A percentile compares a stretch with the other conserved stretches of the same genome.
Evolutionary conservation across 1,284 basidiomycete genomes (phyloP).

Genomic region (Ustilago trichophora): DNA sequence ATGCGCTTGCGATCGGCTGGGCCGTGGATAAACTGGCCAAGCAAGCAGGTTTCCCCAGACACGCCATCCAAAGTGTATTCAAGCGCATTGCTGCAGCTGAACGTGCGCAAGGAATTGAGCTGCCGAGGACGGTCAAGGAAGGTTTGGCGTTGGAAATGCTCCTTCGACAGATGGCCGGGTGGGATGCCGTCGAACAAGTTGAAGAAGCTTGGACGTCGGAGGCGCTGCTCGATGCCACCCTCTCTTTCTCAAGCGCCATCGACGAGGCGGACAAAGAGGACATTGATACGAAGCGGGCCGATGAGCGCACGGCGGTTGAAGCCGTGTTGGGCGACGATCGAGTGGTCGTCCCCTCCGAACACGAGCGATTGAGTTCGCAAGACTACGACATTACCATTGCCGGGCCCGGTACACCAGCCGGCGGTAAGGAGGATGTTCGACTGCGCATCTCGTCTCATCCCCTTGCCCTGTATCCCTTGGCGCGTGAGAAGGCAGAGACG

Average conservation of each 20-base stretch:
- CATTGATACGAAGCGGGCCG: conserved; percentile 70
- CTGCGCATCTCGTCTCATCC: conserved; percentile 76
- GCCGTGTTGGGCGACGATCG: conserved; percentile 69
- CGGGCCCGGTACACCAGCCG: conserved; percentile 21
- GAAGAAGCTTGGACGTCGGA: conserved; percentile 30
- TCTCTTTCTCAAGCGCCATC: conserved; percentile 8
- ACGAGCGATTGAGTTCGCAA: conserved; percentile 60
- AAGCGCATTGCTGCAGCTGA: conserved; percentile 18
- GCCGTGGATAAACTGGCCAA: conserved; percentile 82
- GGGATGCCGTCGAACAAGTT: conserved; percentile 11
- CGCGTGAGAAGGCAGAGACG: neutral
- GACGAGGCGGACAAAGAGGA: conserved; percentile 43
- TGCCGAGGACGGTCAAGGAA: conserved; percentile 29
- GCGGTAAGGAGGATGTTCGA: conserved; percentile 69
- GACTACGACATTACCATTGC: conserved; percentile 64
- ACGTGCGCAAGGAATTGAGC: conserved; percentile 3
- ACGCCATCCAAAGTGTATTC: conserved; percentile 74
- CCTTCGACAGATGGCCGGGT: conserved; percentile 32
- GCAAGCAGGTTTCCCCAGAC: conserved; percentile 82
- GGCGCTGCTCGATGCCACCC: conserved; percentile 13
- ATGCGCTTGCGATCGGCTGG: conserved; percentile 78
- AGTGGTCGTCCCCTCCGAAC: conserved; percentile 49
- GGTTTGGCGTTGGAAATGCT: conserved; percentile 51
- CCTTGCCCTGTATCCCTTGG: conserved; percentile 68
- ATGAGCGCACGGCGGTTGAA: conserved; percentile 75